These are phyloP conservation scores for Xylariaceae sp. DNA, from an alignment of 2,329 filamentous ascomycete species.

Conservation along the genomic window DNA sequence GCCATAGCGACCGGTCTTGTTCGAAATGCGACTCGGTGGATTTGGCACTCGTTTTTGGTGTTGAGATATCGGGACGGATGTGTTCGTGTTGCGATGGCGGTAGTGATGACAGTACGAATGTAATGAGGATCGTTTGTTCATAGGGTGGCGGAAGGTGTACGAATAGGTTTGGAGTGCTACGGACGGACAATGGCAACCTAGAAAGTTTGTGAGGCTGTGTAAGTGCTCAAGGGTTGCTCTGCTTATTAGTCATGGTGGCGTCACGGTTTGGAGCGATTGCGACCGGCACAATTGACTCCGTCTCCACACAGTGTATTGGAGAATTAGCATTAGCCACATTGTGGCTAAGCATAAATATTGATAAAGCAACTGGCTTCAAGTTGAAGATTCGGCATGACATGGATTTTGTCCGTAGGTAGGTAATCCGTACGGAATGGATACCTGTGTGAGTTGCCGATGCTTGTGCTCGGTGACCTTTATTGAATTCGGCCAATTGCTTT, in stretches of 20 bases:
- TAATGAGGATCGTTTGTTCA: constrained; percentile 2
- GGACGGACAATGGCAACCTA: not conserved
- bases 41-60: not conserved
- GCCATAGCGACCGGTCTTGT: constrained; percentile 48
- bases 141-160: not conserved
- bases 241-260: constrained; percentile 8
- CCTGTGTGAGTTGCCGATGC: too few relatives aligned
- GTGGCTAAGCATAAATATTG: not conserved
- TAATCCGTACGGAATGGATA: too few relatives aligned
- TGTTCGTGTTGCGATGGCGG: not conserved
- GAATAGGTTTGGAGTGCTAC: constrained; percentile 3
- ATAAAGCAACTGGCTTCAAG: too few relatives aligned
- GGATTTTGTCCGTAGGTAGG: too few relatives aligned
- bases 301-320: not conserved
- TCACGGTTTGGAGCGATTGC: constrained; percentile 5
- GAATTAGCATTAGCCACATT: constrained; percentile 3
- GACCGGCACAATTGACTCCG: not conserved
- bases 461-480: too few relatives aligned
- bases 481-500: too few relatives aligned
- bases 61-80: not conserved
- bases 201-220: constrained; percentile 9
- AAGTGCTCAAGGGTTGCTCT: not conserved
- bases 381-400: too few relatives aligned
- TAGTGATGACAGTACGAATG: not conserved
- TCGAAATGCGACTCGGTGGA: constrained; percentile 1